phyloP scores from a whole-genome alignment of 192 early-diverging fungal genomes.

The Backusella mclennaniae region DNA sequence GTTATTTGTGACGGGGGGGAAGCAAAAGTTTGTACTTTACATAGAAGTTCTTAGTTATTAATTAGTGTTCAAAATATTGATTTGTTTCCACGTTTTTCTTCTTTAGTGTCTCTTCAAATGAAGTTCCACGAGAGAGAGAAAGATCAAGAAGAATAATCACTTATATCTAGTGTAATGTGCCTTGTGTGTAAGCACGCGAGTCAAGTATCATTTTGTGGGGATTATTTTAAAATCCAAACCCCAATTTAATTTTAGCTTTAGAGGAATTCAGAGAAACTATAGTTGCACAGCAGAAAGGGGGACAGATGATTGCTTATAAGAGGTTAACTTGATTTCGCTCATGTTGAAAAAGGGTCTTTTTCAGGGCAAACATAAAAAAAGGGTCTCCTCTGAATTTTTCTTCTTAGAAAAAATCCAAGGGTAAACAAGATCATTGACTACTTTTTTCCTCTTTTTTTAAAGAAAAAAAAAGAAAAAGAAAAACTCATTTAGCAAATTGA shows the following conservation, averaged over 20 bases:
- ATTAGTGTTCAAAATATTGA: not conserved
- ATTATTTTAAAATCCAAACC: not conserved
- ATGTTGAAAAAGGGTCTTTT: not conserved
- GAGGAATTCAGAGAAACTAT: not conserved
- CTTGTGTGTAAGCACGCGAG: not conserved
- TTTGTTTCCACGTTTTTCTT: not conserved
- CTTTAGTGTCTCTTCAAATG: not conserved
- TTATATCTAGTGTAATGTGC: not conserved
- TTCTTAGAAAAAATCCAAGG: not conserved
- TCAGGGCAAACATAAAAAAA: not conserved
- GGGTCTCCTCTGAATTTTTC: not conserved
- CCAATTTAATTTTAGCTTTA: not conserved
- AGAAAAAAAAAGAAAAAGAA: not conserved
- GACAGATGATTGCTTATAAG: not conserved
- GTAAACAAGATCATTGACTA: not conserved
- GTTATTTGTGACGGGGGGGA: not conserved
- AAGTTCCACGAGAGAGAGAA: not conserved
- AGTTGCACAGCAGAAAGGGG: not conserved
- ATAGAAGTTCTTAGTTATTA: not conserved
- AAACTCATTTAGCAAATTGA: no score
- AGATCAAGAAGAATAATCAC: not conserved
- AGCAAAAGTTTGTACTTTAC: not conserved
- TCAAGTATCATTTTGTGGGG: not conserved
- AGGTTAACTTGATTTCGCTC: not conserved
- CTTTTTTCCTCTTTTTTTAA: not conserved